phyloP scores from a whole-genome alignment of 2,329 filamentous ascomycete genomes.

The Hymenoscyphus linearis region DNA sequence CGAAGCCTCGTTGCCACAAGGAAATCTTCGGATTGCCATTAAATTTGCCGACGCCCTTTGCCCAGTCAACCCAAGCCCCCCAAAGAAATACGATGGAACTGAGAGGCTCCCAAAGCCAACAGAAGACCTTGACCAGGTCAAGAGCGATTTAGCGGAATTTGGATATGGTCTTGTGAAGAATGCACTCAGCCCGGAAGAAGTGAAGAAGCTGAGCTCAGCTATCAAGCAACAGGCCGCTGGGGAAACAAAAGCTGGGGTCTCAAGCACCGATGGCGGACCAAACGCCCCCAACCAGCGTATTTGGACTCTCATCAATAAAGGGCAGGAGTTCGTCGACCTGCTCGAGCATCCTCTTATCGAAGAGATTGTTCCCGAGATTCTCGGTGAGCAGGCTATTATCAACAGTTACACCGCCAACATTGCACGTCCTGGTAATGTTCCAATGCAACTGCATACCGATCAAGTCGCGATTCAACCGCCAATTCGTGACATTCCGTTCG shows the following conservation, averaged over 20 bases:
- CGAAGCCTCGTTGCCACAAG: slow-evolving; percentile 1
- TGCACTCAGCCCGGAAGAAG: not conserved
- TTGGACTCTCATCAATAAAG: not conserved
- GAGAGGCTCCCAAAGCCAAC: slow-evolving; percentile 1
- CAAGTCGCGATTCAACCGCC: slow-evolving; percentile 1
- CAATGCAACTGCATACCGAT: slow-evolving; percentile 2
- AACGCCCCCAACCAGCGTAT: slow-evolving; percentile 1
- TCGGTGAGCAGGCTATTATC: not conserved
- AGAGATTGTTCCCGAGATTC: not conserved
- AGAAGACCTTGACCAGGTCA: not conserved
- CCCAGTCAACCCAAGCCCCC: not conserved
- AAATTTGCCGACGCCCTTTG: not conserved
- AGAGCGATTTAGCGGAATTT: not conserved
- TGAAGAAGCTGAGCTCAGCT: not conserved
- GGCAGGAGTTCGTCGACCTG: not conserved
- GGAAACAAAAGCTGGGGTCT: not conserved
- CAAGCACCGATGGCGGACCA: not conserved
- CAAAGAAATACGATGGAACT: not conserved
- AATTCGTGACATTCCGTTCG: not conserved
- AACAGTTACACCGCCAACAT: slow-evolving; percentile 1
- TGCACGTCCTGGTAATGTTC: not conserved
- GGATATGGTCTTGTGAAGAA: not conserved
- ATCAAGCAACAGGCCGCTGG: not conserved
- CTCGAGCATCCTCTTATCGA: not conserved
- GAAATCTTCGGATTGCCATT: not conserved